A percentile compares a stretch with the other conserved stretches of the same genome.
phyloP scores from a whole-genome alignment of 2,329 filamentous ascomycete genomes.

The Colletotrichum costaricense region DNA sequence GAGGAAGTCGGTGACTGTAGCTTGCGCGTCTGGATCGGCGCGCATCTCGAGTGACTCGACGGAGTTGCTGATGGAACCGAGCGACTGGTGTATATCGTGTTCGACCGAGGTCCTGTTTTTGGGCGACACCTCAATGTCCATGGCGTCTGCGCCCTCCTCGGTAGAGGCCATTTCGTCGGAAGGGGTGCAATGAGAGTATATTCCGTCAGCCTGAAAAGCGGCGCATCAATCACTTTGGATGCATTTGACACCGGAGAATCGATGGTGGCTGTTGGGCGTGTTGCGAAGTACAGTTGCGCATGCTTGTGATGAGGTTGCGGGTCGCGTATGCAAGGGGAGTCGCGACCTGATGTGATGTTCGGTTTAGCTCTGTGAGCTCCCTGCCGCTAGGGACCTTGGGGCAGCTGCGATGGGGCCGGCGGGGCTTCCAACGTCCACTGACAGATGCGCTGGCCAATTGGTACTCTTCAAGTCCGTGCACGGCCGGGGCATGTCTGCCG shows the following conservation, averaged over 20 bases:
- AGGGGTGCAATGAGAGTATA: not conserved
- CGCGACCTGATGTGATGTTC: constrained; percentile 21
- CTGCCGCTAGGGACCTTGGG: constrained; percentile 11
- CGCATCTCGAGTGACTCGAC: constrained; percentile 61
- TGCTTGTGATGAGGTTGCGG: constrained; percentile 22
- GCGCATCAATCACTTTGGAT: not conserved
- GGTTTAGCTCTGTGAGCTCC: constrained; percentile 32
- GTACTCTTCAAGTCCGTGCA: not conserved
- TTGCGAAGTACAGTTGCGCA: constrained; percentile 15
- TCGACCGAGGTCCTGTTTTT: constrained; percentile 45
- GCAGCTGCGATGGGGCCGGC: not conserved
- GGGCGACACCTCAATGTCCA: constrained; percentile 50
- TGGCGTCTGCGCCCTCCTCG: constrained; percentile 37
- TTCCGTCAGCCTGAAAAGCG: not conserved
- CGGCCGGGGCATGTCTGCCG: too few species aligned
- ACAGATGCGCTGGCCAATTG: constrained; percentile 7
- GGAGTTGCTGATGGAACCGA: constrained; percentile 48
- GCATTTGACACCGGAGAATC: constrained; percentile 4
- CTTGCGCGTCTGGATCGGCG: constrained; percentile 74
- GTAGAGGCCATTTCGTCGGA: constrained; percentile 37
- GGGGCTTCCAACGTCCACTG: constrained; percentile 27
- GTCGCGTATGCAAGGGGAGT: constrained; percentile 29
- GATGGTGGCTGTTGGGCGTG: not conserved
- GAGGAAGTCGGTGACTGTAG: constrained; percentile 77
- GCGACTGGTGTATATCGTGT: constrained; percentile 40